Evolutionary conservation across 805 yeast genomes (phyloP), one percentile per base, ranked within the genome.

Genomic region (Kuraishia hungarica): DNA sequence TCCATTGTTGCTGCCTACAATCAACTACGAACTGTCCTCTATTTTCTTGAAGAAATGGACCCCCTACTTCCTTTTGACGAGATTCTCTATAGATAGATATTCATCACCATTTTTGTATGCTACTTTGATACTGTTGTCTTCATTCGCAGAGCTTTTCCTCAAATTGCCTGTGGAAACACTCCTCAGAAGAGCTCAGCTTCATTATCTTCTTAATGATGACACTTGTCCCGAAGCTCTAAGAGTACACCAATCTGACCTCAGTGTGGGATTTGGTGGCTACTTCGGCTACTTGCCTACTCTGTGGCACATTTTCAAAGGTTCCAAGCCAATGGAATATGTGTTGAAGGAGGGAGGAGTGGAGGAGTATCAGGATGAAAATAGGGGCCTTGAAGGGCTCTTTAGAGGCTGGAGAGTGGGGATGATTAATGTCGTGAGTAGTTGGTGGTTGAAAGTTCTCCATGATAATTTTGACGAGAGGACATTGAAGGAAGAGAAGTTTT

Each of bases 331-430:
- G 24, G 58, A 61, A 23, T 65, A 65, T 43, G 55, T 57, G 7
- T 58, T 60, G n/a, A 60, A 66, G 10, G 35, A 50, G 22, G 43
- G 20, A 55, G 55, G 51, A 24, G 55, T 51, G 24, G 29, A n/a
- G 20, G 43, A 53, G 48, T 55, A 52, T 35, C 67, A 65, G 22
- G 62, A 67, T 48, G 69, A 70, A 47, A 73, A 77, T 39, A 68
- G 75, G 51, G 79, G 84, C 1, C 59, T 76, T 60, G 78, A 78
- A 48, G 79, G 76, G 1, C 67, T 86, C 24, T 92, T 89, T 77
- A 80, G 93, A 61, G 99, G 98, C 43, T 93, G 98, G 98, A 81
- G 89, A 67, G 84, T 90, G 48, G 96, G 96, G 28, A 75, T 88
- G 11, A 68, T 90, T 56, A 89, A 93, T 58, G 80, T 89, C 2